Conservation (phyloP, 305 asterid genomes). For the Striga hermonthica region DNA sequence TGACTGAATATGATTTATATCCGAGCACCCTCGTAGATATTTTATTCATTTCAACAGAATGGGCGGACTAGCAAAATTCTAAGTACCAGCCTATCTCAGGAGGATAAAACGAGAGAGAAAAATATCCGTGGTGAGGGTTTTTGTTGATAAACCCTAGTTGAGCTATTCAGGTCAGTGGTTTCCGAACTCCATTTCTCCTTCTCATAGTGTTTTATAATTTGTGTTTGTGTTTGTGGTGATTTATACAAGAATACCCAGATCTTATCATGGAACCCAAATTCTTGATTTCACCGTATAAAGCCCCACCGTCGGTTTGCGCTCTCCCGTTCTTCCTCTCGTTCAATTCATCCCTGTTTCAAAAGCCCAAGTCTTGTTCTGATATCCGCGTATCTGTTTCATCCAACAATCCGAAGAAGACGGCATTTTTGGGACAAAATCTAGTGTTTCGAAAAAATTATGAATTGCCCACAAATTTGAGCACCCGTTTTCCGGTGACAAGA, state of each 20-base stretch:
- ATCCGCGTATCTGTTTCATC: slow-evolving; percentile 33
- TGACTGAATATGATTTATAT: too few relatives aligned
- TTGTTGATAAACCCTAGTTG: not conserved
- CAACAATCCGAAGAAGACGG: slow-evolving; percentile 36
- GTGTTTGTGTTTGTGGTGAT: slow-evolving; percentile 29
- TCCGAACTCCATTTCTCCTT: slow-evolving; percentile 16
- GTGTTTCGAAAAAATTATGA: slow-evolving; percentile 37
- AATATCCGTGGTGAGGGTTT: not conserved
- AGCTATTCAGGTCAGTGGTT: not conserved
- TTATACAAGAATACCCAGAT: slow-evolving; percentile 23
- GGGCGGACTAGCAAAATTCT: not conserved
- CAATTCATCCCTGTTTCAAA: slow-evolving; percentile 40
- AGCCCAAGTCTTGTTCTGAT: slow-evolving; percentile 37
- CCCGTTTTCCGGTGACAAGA: slow-evolving; percentile 40
- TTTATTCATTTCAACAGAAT: too few relatives aligned
- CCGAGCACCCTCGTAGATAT: too few relatives aligned
- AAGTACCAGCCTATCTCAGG: not conserved
- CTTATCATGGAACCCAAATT: slow-evolving; percentile 52
- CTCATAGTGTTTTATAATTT: slow-evolving; percentile 8
- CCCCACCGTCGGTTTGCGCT: slow-evolving; percentile 42
- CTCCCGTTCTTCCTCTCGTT: slow-evolving; percentile 49
- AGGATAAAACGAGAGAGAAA: not conserved
- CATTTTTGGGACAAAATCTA: slow-evolving; percentile 52
- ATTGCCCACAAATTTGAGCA: slow-evolving; percentile 36
- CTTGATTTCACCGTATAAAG: slow-evolving; percentile 45